Base-by-base conservation (phyloP, 208 protist species). In the Acanthamoeba healyi region DNA sequence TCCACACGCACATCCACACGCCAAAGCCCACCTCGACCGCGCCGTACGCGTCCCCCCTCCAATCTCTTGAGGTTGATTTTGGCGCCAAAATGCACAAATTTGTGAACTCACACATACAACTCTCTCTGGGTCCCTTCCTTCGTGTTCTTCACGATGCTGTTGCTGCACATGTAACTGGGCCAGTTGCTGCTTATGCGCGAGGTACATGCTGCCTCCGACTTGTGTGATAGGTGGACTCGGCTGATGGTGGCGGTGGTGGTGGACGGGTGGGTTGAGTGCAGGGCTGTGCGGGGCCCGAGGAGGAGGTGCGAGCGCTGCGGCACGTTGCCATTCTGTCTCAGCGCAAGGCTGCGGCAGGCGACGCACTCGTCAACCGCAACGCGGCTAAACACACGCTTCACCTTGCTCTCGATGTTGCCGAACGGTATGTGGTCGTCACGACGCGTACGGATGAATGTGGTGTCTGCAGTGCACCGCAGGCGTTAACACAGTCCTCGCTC, bases 141-240 rank as follows among this genome's bases (percentile, higher is more conserved):
- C n/a, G n/a, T n/a, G n/a, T n/a, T n/a, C n/a, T n/a, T n/a, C n/a
- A n/a, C n/a, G n/a, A n/a, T n/a, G n/a, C n/a, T n/a, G n/a, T n/a
- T n/a, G n/a, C n/a, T n/a, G n/a, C n/a, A n/a, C n/a, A n/a, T n/a
- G n/a, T n/a, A n/a, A n/a, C n/a, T n/a, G n/a, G 61, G 19, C 26
- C 22, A 70, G 61, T 70, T 70, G 61, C 61, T 70, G 61, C 61
- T 70, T 26, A 34, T 70, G 61, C 61, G 61, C 19, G 61, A 70
- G 61, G n/a, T n/a, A n/a, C n/a, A n/a, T n/a, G n/a, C n/a, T n/a
- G n/a, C n/a, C n/a, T n/a, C n/a, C n/a, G n/a, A n/a, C n/a, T n/a
- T n/a, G n/a, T n/a, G n/a, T n/a, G n/a, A n/a, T n/a, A n/a, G n/a
- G n/a, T n/a, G n/a, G n/a, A n/a, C n/a, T n/a, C n/a, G n/a, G n/a